Evolutionary conservation across 768 basidiomycete species (phyloP).

Genomic region (Paxillus ammoniavirescens): DNA sequence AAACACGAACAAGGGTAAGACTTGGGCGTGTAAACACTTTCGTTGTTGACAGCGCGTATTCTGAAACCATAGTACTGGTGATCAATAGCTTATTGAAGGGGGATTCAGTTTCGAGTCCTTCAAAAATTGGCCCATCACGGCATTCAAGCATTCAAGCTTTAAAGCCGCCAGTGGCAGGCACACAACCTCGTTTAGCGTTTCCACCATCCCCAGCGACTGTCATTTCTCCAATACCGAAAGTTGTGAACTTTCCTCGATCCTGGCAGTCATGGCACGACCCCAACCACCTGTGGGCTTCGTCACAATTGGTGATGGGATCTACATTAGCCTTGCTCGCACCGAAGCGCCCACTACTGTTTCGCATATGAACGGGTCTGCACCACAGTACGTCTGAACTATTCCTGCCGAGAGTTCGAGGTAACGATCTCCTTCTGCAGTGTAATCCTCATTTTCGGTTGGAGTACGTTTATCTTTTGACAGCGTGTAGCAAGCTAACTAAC

Average conservation of each 20-base stretch:
- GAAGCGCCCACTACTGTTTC: not conserved
- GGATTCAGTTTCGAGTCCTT: no score
- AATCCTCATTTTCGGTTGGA: slow-evolving; percentile 31
- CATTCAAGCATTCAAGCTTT: not conserved
- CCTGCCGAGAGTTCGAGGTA: not conserved
- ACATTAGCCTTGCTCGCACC: slow-evolving; percentile 8
- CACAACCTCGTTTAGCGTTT: not conserved
- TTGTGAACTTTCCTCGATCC: no score
- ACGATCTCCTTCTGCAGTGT: slow-evolving; percentile 13
- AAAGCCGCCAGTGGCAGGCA: no score
- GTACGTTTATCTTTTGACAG: slow-evolving; percentile 8
- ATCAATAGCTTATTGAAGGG: no score
- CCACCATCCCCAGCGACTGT: not conserved
- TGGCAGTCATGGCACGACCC: slow-evolving; percentile 9
- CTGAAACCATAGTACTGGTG: no score
- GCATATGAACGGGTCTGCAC: slow-evolving; percentile 7
- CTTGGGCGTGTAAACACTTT: no score
- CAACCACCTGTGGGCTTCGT: slow-evolving; percentile 17
- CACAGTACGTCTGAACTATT: slow-evolving; percentile 15
- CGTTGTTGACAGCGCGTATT: no score
- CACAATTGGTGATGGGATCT: slow-evolving; percentile 12
- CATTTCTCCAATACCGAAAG: no score
- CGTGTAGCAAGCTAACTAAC: not conserved
- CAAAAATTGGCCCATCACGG: no score
- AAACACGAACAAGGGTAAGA: no score